Conservation (phyloP, 257 asterid genomes). For the Penstemon eatonii region DNA sequence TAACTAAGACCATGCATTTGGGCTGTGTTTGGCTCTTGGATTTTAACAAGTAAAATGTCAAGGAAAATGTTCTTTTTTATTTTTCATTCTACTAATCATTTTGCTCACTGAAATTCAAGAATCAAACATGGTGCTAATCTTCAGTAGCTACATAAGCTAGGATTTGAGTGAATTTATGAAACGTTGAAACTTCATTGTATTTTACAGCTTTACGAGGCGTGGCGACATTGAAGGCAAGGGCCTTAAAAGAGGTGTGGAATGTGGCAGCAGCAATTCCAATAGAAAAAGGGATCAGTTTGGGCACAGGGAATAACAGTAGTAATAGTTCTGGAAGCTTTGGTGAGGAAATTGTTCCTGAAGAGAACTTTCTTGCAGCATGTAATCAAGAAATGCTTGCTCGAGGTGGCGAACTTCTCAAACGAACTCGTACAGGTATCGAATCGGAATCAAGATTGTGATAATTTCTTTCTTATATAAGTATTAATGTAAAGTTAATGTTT, state of each 20-base stretch:
- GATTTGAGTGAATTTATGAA: neutral
- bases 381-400: conserved; percentile 92
- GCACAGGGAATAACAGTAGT: conserved; percentile 40
- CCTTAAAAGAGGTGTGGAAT: conserved; percentile 91
- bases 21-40: too few relatives aligned
- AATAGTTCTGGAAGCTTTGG: conserved; percentile 41
- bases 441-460: too few relatives aligned
- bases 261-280: conserved; percentile 79
- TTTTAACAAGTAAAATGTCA: too few relatives aligned
- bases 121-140: too few relatives aligned
- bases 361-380: conserved; percentile 86
- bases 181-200: too few relatives aligned
- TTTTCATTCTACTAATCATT: too few relatives aligned
- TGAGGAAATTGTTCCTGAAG: conserved; percentile 71
- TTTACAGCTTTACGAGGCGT: conserved; percentile 81
- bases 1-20: neutral
- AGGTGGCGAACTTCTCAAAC: conserved; percentile 86
- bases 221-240: conserved; percentile 97
- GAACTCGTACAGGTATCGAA: conserved; percentile 78
- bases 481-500: conserved; percentile 11
- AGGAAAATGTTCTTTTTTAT: too few relatives aligned
- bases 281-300: conserved; percentile 52
- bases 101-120: too few relatives aligned
- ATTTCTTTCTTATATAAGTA: neutral
- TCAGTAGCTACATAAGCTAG: neutral